Evolutionary conservation across 352 stramenopile species (phyloP).

Genomic region (Globisporangium recalcitrans): DNA sequence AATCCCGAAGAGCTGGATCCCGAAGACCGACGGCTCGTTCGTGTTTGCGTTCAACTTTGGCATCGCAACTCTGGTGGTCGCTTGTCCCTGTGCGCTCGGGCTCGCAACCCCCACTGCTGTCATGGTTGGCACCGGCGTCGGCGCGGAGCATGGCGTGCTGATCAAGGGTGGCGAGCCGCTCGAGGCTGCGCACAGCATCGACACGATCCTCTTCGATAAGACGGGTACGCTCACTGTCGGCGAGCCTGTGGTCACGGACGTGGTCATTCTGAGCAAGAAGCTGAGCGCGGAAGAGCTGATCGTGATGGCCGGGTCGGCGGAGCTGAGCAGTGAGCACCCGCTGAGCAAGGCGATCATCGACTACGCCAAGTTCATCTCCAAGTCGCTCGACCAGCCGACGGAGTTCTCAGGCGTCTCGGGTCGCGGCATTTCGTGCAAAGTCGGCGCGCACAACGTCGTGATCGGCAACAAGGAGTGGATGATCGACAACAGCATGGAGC

Average conservation of each 20-base stretch:
- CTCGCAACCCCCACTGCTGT: slow-evolving; percentile 97
- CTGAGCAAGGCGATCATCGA: slow-evolving; percentile 92
- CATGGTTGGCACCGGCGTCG: slow-evolving; percentile 98
- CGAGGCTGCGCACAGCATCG: slow-evolving; percentile 89
- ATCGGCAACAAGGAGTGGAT: slow-evolving; percentile 93
- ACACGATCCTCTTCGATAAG: slow-evolving; percentile 99
- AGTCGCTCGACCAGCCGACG: slow-evolving; percentile 62
- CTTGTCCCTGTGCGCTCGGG: slow-evolving; percentile 98
- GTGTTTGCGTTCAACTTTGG: slow-evolving; percentile 96
- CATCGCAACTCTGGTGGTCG: slow-evolving; percentile 97
- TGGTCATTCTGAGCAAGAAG: slow-evolving; percentile 76
- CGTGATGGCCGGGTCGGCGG: slow-evolving; percentile 86
- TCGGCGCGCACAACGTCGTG: slow-evolving; percentile 73
- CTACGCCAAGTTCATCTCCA: slow-evolving; percentile 84
- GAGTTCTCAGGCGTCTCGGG: slow-evolving; percentile 87
- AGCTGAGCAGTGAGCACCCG: slow-evolving; percentile 93
- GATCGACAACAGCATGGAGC: slow-evolving; percentile 63
- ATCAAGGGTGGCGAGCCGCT: slow-evolving; percentile 97
- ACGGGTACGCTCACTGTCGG: slow-evolving; percentile 97
- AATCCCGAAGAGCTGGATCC: slow-evolving; percentile 67
- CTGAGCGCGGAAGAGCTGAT: slow-evolving; percentile 81
- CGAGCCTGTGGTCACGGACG: slow-evolving; percentile 82
- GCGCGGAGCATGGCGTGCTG: slow-evolving; percentile 94
- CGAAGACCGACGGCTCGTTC: slow-evolving; percentile 69
- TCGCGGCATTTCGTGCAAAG: slow-evolving; percentile 72